phyloP scores from a whole-genome alignment of 495 filamentous ascomycete genomes.

The Podospora appendiculata region DNA sequence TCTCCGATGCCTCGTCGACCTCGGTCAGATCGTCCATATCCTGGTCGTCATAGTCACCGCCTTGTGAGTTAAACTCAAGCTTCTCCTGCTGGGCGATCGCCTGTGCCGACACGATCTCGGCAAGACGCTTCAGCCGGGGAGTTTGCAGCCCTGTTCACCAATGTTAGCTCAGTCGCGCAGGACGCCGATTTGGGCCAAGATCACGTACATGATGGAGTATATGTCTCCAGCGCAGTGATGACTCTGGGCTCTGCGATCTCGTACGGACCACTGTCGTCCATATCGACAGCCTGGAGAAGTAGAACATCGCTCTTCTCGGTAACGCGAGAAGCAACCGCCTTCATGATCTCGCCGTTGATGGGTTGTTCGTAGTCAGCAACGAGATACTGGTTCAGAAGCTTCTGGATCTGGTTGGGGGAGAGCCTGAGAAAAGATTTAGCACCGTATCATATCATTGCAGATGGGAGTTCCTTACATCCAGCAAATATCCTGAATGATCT shows the following conservation, averaged over 20 bases:
- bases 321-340: constrained; percentile 92
- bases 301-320: constrained; percentile 98
- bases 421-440: constrained; percentile 50
- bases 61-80: constrained; percentile 44
- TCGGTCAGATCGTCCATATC: constrained; percentile 30
- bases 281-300: constrained; percentile 86
- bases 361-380: constrained; percentile 99
- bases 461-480: constrained; percentile 72
- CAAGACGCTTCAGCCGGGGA: constrained; percentile 83
- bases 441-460: neutral
- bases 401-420: constrained; percentile 98
- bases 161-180: constrained; percentile 4
- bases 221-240: constrained; percentile 95
- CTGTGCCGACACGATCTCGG: constrained; percentile 94
- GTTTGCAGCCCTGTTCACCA: constrained; percentile 75
- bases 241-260: constrained; percentile 95
- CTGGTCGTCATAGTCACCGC: constrained; percentile 32
- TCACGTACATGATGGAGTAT: constrained; percentile 84
- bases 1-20: constrained; percentile 30
- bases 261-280: constrained; percentile 99
- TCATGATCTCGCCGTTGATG: constrained; percentile 99
- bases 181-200: neutral
- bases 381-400: constrained; percentile 96
- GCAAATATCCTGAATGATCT: constrained; percentile 99
- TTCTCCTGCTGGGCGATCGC: constrained; percentile 91